Conservation (phyloP, 148 eudicot species). For the Arbutus unedo region DNA sequence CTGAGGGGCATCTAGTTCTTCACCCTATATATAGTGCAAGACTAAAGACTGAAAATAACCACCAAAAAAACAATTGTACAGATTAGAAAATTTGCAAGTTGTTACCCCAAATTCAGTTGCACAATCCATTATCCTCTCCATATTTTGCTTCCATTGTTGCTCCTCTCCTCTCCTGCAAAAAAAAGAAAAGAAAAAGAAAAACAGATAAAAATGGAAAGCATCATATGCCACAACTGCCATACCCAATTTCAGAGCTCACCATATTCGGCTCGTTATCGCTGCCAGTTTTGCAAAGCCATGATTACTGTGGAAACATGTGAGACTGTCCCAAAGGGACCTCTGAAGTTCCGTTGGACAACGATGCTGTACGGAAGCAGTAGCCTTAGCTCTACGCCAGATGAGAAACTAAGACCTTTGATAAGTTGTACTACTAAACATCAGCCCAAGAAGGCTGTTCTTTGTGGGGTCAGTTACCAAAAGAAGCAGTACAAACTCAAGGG, state of each 20-base stretch:
- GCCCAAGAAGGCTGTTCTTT: conserved; percentile 59
- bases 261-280: not conserved
- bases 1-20: conserved; percentile 1
- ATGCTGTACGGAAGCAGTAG: not conserved
- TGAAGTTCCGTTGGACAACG: not conserved
- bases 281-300: conserved; percentile 5
- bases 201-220: not conserved
- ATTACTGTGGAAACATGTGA: not conserved
- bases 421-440: not conserved
- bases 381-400: not conserved
- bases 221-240: not conserved
- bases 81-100: not conserved
- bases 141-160: too few relatives aligned
- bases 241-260: not conserved
- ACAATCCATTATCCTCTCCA: not conserved
- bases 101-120: not conserved
- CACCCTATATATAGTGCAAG: not conserved
- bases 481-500: conserved; percentile 56
- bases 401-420: not conserved
- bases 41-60: not conserved
- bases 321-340: not conserved
- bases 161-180: not conserved
- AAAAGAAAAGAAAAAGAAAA: too few relatives aligned
- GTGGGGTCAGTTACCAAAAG: conserved; percentile 62
- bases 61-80: not conserved